Conservation (phyloP, 1,284 basidiomycete genomes). For the Puccinia polysora region DNA sequence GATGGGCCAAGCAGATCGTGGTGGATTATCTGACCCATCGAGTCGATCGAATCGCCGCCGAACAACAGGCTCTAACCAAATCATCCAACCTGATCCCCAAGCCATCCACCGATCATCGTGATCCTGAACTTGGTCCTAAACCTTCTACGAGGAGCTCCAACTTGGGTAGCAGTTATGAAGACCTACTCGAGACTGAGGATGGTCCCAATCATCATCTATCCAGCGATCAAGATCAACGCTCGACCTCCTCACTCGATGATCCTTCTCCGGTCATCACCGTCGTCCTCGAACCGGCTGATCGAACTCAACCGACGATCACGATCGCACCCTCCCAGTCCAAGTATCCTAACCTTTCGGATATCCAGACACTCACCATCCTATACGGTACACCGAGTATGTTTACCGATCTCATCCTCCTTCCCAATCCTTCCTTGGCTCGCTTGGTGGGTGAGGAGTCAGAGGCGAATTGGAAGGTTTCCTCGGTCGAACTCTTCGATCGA, state of each 20-base stretch:
- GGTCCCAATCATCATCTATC: too few species aligned
- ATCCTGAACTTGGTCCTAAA: too few species aligned
- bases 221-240: constrained; percentile 52
- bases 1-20: not conserved
- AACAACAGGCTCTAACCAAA: not conserved
- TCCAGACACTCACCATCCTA: constrained; percentile 55
- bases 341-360: not conserved
- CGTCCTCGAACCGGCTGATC: constrained; percentile 56
- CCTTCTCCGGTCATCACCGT: constrained; percentile 50
- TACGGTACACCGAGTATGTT: constrained; percentile 61
- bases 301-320: constrained; percentile 49
- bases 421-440: constrained; percentile 57
- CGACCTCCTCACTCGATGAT: constrained; percentile 49
- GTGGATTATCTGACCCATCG: constrained; percentile 10
- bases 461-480: constrained; percentile 53
- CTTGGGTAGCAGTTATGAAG: too few species aligned
- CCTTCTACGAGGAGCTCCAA: too few species aligned
- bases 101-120: too few species aligned
- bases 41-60: constrained; percentile 2
- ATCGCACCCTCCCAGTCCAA: constrained; percentile 1
- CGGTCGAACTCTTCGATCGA: constrained; percentile 53
- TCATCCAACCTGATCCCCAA: constrained; percentile 46
- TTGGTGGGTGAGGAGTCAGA: constrained; percentile 51
- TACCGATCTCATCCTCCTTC: constrained; percentile 58
- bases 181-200: too few species aligned